A percentile compares a stretch with the other conserved stretches of the same genome.
These are phyloP conservation scores for Paecilomyces fulvus DNA, from an alignment of 2,329 filamentous ascomycete genomes.

Conservation along the genomic window DNA sequence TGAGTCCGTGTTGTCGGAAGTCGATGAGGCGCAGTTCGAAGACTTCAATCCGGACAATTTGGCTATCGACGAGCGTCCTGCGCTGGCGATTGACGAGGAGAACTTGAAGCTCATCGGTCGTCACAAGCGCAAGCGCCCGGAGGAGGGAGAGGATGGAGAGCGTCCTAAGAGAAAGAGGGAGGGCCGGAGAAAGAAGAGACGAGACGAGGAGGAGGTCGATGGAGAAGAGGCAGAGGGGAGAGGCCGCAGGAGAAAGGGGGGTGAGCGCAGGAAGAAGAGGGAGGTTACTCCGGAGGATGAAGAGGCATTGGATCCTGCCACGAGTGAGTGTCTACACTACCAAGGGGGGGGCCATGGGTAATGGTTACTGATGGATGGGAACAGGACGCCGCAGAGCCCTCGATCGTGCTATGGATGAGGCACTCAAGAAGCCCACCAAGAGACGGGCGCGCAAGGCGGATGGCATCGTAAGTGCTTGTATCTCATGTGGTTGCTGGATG, in stretches of 20 bases:
- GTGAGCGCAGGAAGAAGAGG: constrained; percentile 40
- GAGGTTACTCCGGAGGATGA: constrained; percentile 58
- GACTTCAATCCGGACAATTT: constrained; percentile 56
- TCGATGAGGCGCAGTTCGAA: constrained; percentile 58
- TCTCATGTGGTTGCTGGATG: neutral
- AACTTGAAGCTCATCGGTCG: constrained; percentile 54
- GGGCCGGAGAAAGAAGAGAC: constrained; percentile 49
- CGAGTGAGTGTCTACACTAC: constrained; percentile 52
- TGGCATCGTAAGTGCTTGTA: constrained; percentile 61
- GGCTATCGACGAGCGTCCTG: constrained; percentile 51
- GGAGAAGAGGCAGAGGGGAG: constrained; percentile 47
- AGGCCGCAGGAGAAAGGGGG: constrained; percentile 42
- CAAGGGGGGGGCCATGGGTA: neutral
- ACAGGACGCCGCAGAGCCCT: constrained; percentile 67
- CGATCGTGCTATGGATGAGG: constrained; percentile 78
- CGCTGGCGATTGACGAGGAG: constrained; percentile 52
- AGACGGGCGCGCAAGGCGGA: constrained; percentile 68
- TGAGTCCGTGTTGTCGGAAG: constrained; percentile 55
- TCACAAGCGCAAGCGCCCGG: constrained; percentile 57
- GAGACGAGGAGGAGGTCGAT: constrained; percentile 50
- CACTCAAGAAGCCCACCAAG: constrained; percentile 71
- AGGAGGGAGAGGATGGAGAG: constrained; percentile 51
- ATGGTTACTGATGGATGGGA: constrained; percentile 4
- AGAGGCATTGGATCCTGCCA: constrained; percentile 72
- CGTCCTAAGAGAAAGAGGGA: constrained; percentile 62